Conservation (phyloP, 805 yeast species). For the Candida nanaspora region DNA sequence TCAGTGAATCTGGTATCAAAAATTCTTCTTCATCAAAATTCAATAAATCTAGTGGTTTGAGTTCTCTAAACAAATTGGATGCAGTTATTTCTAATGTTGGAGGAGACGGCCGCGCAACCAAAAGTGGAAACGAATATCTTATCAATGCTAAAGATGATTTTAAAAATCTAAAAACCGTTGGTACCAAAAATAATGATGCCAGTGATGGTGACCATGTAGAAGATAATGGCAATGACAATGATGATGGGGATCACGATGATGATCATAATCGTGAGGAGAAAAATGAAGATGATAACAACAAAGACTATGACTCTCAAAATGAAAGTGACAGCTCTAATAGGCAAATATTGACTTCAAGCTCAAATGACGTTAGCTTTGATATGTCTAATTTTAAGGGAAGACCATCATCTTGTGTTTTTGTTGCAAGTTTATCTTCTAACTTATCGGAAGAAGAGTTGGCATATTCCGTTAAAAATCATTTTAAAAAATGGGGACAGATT, state of each 20-base stretch:
- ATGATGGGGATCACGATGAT: neutral
- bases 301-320: too few species aligned
- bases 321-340: too few species aligned
- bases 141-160: conserved; percentile 1
- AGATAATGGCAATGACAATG: neutral
- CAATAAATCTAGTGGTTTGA: too few species aligned
- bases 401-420: conserved; percentile 85
- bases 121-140: too few species aligned
- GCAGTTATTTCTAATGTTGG: too few species aligned
- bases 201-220: neutral
- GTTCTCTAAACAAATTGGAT: too few species aligned
- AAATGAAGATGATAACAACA: neutral
- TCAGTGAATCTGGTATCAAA: conserved; percentile 11
- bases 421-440: conserved; percentile 70
- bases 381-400: conserved; percentile 36
- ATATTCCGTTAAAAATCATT: conserved; percentile 60
- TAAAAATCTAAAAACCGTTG: too few species aligned
- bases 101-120: too few species aligned
- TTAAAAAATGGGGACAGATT: conserved; percentile 63
- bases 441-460: conserved; percentile 66
- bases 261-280: neutral
- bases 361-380: conserved; percentile 8
- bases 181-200: too few species aligned
- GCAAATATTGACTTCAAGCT: conserved; percentile 6
- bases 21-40: too few species aligned